These are phyloP conservation scores for Plasmodium fragile DNA, from an alignment of 169 alveolate genomes.

Conservation along the genomic window DNA sequence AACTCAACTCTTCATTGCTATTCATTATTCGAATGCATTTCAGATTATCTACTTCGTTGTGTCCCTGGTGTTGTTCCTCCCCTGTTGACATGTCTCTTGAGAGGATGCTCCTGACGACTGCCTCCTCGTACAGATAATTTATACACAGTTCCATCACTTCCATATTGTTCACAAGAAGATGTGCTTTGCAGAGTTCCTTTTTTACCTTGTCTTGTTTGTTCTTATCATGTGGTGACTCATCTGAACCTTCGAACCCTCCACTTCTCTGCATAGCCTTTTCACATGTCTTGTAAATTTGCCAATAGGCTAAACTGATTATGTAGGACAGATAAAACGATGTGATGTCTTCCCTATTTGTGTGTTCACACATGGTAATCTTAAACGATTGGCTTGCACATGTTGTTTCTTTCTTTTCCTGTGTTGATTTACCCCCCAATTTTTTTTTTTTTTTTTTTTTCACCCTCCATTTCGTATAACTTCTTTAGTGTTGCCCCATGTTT, in stretches of 20 bases:
- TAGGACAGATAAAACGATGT: not conserved
- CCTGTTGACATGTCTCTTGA: not conserved
- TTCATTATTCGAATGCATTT: constrained; percentile 7
- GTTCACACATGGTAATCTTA: not conserved
- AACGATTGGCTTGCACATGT: not conserved
- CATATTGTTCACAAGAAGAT: constrained; percentile 29
- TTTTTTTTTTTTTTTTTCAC: not conserved
- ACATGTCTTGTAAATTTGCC: not conserved
- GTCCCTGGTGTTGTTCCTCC: not conserved
- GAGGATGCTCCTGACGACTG: not conserved
- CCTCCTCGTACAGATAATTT: constrained; percentile 52
- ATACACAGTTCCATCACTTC: constrained; percentile 49
- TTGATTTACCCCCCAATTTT: not conserved
- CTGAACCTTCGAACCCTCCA: not conserved
- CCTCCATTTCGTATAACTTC: not conserved
- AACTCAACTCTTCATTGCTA: constrained; percentile 1
- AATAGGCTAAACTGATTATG: not conserved
- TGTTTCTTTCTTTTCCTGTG: not conserved
- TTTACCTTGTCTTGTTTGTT: not conserved
- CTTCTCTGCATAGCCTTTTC: not conserved
- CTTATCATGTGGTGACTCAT: not conserved
- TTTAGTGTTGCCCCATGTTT: not conserved
- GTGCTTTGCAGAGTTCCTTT: not conserved
- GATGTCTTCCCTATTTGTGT: not conserved
- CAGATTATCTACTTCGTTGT: not conserved